phyloP scores from a whole-genome alignment of 192 early-diverging fungal genomes.

The Diversispora eburnea region DNA sequence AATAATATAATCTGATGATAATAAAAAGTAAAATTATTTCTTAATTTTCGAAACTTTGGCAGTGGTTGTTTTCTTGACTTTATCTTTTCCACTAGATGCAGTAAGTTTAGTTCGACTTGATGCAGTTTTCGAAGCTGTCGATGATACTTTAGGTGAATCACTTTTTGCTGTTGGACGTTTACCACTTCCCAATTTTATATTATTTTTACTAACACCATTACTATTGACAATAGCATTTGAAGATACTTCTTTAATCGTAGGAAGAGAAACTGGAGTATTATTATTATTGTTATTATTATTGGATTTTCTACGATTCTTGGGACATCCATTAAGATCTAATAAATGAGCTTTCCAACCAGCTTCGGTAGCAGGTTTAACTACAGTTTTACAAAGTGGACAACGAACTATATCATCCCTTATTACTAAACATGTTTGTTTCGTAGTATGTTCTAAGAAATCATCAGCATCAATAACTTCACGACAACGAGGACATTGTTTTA shows the following conservation, averaged over 20 bases:
- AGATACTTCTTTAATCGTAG: background rate
- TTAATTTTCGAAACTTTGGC: background rate
- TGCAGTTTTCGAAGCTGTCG: background rate
- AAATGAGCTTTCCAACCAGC: constrained; percentile 65
- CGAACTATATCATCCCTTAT: constrained; percentile 34
- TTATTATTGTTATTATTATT: constrained; percentile 24
- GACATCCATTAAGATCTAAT: constrained; percentile 50
- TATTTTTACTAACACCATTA: too few species aligned
- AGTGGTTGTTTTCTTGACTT: background rate
- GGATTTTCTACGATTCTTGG: constrained; percentile 42
- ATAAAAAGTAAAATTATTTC: background rate
- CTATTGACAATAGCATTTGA: too few species aligned
- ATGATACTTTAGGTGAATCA: background rate
- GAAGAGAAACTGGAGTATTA: background rate
- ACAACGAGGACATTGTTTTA: constrained; percentile 61
- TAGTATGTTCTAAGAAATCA: constrained; percentile 46
- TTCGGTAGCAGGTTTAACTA: constrained; percentile 52
- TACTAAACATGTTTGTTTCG: constrained; percentile 39
- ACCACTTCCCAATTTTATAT: background rate
- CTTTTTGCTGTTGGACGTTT: background rate
- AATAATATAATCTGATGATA: background rate
- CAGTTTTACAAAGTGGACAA: constrained; percentile 62
- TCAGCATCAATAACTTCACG: constrained; percentile 57
- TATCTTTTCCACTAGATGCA: background rate
- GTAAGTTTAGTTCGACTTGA: background rate